Evolutionary conservation across 2,329 filamentous ascomycete genomes (phyloP), one percentile per base, ranked within the genome.

Genomic region (Aspergillus fructus): DNA sequence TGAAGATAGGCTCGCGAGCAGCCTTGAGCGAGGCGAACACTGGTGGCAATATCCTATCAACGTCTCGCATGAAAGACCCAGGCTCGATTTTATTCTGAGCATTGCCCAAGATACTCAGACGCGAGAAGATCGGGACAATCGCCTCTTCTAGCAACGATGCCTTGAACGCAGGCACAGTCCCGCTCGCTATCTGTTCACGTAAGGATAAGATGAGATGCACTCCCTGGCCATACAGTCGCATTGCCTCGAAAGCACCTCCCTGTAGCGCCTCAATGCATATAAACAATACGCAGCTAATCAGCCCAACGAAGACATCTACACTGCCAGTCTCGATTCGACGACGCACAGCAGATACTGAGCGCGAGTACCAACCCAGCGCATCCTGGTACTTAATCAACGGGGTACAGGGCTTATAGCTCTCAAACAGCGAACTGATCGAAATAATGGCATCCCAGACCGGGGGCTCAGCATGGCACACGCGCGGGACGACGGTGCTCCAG

Each of bases 401-500:
- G 2, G 7, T 8, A 8, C 7, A 39, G 2, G 27, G 57, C 15
- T 70, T 61, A 5, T 66, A 64, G 47, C 50, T 64, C 43, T 76
- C 74, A 42, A 70, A 73, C 6, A 76, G 57, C 11, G 69, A 63
- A 54, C 73, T 73, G n/a, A 75, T 68, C 4, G 72, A 64, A 30
- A 73, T 70, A 40, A 75, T 69, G 15, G 73, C 69, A 64, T 76
- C 71, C 71, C 74, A 75, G 3, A 76, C 71, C 4, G 71, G 71
- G 4, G 71, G 67, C 49, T 75, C 71, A 30, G 53, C 66, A 12
- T 68, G 70, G 45, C 72, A 74, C 13, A 75, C 62, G 42, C 70
- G 70, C 3, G 73, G 73, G 4, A 76, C 64, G 30, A 71, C 55
- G 1, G 61, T 69, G n/a, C 63, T 60, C 74, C 74, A 76, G 52